phyloP scores from a whole-genome alignment of 768 basidiomycete species.

The Mycena pura region DNA sequence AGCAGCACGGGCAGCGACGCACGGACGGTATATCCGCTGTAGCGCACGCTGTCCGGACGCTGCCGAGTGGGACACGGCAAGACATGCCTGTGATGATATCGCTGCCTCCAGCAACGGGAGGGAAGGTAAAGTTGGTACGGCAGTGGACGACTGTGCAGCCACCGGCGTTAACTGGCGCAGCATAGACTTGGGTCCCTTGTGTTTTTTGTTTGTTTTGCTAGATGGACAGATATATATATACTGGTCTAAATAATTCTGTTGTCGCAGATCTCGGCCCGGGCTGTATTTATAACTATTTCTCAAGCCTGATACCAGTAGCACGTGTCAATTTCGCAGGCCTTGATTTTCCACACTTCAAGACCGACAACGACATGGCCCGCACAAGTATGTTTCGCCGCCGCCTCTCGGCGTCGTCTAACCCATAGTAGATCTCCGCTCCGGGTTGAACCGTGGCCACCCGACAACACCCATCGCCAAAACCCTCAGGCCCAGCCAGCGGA shows the following conservation, averaged over 20 bases:
- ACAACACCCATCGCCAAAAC: constrained; percentile 83
- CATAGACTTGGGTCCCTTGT: constrained; percentile 38
- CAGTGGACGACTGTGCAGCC: constrained; percentile 51
- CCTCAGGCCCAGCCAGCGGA: constrained; percentile 85
- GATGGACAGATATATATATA: constrained; percentile 15
- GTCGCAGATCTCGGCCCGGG: too few species aligned
- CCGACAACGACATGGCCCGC: constrained; percentile 74
- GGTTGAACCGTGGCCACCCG: constrained; percentile 87
- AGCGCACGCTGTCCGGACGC: constrained; percentile 49
- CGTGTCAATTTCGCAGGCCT: neutral
- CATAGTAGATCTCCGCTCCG: constrained; percentile 77
- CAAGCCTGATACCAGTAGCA: neutral
- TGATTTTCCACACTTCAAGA: constrained; percentile 48
- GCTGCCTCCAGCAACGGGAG: constrained; percentile 38
- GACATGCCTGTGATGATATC: constrained; percentile 42
- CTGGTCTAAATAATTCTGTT: too few species aligned
- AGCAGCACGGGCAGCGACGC: constrained; percentile 42
- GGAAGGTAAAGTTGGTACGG: constrained; percentile 59
- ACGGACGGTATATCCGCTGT: constrained; percentile 18
- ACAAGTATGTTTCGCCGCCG: constrained; percentile 48
- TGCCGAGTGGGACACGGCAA: constrained; percentile 57
- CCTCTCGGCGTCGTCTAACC: constrained; percentile 1
- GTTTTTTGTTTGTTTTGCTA: constrained; percentile 18
- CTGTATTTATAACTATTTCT: too few species aligned
- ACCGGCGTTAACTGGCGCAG: constrained; percentile 44